Percentiles rank a stretch among this genome's conserved stretches.
Conservation (phyloP, 257 asterid genomes). For the Coffea eugenioides region DNA sequence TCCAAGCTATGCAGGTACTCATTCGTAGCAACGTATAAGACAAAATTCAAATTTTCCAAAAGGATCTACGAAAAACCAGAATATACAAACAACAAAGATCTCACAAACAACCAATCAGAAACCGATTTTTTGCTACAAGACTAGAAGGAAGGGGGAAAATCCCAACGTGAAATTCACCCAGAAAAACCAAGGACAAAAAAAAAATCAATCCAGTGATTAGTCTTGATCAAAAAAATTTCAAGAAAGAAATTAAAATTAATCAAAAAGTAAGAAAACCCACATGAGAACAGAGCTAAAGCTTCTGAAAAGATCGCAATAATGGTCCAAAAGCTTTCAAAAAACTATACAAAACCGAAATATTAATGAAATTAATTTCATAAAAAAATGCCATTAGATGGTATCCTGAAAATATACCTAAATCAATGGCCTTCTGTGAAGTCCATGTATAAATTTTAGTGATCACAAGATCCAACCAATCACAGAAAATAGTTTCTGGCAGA, state of each 20-base stretch:
- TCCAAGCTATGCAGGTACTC: background rate
- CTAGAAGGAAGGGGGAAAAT: background rate
- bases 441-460: background rate
- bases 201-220: background rate
- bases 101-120: background rate
- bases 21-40: background rate
- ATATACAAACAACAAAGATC: background rate
- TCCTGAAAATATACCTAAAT: background rate
- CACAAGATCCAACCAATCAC: conserved; percentile 7
- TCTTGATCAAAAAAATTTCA: background rate
- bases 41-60: background rate
- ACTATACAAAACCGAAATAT: background rate
- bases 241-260: background rate
- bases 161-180: conserved; percentile 11
- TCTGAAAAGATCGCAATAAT: background rate
- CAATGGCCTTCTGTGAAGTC: background rate
- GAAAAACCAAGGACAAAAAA: background rate
- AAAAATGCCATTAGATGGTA: background rate
- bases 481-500: background rate
- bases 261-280: background rate
- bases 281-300: background rate
- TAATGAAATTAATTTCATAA: background rate
- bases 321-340: background rate
- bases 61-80: background rate
- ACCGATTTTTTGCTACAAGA: background rate